A percentile compares a stretch with the other conserved stretches of the same genome.
Evolutionary conservation across 2,329 filamentous ascomycete genomes (phyloP).

Genomic region (Hypoxylon rubiginosum): DNA sequence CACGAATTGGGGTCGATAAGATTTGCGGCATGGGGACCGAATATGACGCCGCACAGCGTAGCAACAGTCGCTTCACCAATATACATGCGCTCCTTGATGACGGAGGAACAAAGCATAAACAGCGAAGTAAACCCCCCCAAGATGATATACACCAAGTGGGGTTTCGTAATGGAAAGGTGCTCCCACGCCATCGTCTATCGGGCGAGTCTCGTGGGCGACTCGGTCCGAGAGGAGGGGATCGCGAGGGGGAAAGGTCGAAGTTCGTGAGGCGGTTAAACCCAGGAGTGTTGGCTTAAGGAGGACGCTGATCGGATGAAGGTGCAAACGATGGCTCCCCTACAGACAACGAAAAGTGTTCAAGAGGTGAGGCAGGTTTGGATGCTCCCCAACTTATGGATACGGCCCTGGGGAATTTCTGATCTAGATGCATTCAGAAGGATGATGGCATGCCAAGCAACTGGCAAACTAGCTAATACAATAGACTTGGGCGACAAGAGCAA

Average conservation of each 20-base stretch:
- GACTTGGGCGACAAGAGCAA: slow-evolving; percentile 16
- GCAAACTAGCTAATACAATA: slow-evolving; percentile 42
- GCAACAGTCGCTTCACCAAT: slow-evolving; percentile 98
- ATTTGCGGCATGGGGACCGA: slow-evolving; percentile 86
- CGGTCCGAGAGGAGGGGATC: slow-evolving; percentile 19
- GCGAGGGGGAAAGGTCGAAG: slow-evolving; percentile 5
- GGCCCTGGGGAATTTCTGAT: slow-evolving; percentile 41
- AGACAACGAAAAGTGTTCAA: slow-evolving; percentile 36
- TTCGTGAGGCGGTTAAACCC: slow-evolving; percentile 22
- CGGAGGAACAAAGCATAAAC: slow-evolving; percentile 98
- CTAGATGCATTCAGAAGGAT: slow-evolving; percentile 53
- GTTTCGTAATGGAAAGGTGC: slow-evolving; percentile 87
- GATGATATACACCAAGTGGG: slow-evolving; percentile 98
- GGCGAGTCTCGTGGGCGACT: slow-evolving; percentile 22
- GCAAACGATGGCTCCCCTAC: slow-evolving; percentile 38
- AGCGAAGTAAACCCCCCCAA: slow-evolving; percentile 96
- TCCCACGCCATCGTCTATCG: slow-evolving; percentile 77
- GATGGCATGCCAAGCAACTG: slow-evolving; percentile 45
- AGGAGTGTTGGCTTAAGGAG: slow-evolving; percentile 40
- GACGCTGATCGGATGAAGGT: slow-evolving; percentile 46
- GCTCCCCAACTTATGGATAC: slow-evolving; percentile 47
- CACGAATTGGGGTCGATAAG: slow-evolving; percentile 82
- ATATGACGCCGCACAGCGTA: slow-evolving; percentile 88
- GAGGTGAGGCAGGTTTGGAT: slow-evolving; percentile 41
- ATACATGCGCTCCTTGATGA: slow-evolving; percentile 98